These are phyloP conservation scores for Brettanomyces bruxellensis DNA, from an alignment of 805 yeast genomes.

Conservation along the genomic window DNA sequence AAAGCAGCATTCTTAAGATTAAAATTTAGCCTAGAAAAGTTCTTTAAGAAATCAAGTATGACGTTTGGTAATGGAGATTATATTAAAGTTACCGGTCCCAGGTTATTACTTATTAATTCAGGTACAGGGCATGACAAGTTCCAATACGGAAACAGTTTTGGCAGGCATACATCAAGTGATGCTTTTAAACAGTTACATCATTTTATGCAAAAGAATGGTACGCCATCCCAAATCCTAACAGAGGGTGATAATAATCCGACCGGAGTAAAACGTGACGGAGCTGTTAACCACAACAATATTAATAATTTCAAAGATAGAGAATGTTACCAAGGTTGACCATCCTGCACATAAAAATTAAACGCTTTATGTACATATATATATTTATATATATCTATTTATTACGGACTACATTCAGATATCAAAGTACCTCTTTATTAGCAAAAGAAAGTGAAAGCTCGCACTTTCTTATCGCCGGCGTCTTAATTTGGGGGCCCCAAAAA, in stretches of 20 bases:
- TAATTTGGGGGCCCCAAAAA: no score
- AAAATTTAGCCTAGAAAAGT: background rate
- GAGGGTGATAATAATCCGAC: slow-evolving; percentile 29
- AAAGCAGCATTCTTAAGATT: slow-evolving; percentile 2
- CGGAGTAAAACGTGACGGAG: slow-evolving; percentile 27
- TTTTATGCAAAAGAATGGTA: slow-evolving; percentile 13
- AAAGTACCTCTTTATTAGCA: no score
- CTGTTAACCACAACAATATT: slow-evolving; percentile 36
- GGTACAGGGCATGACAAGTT: slow-evolving; percentile 25
- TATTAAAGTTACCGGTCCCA: slow-evolving; percentile 46
- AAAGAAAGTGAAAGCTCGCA: no score
- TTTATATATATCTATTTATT: no score
- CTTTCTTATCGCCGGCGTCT: no score
- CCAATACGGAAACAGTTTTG: slow-evolving; percentile 2
- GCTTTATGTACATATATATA: no score
- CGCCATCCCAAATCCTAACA: slow-evolving; percentile 12
- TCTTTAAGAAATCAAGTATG: slow-evolving; percentile 5
- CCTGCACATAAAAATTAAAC: no score
- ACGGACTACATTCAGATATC: no score
- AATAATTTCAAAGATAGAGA: slow-evolving; percentile 30
- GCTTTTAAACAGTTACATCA: slow-evolving; percentile 14
- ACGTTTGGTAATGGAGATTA: slow-evolving; percentile 33
- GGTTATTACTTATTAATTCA: slow-evolving; percentile 40
- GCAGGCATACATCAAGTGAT: background rate
- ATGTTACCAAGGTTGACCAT: no score